Evolutionary conservation across 2,329 filamentous ascomycete genomes (phyloP), one percentile per base, ranked within the genome.

Genomic region (Xylaria hypoxylon): DNA sequence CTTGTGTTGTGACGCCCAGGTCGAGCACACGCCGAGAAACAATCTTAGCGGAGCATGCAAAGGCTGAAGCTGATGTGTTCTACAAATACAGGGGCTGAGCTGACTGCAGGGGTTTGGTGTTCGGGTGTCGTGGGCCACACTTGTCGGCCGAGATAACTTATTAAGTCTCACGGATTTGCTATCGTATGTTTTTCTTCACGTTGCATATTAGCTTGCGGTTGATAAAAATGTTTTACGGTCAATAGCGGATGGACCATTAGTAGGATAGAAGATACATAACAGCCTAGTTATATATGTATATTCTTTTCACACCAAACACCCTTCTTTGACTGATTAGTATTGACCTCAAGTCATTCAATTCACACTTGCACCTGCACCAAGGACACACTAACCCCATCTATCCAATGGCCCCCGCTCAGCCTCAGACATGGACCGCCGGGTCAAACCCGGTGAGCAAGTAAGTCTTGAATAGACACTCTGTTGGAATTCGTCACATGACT

Each of bases 401-500:
- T 19, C 26, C 28, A 7, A 52, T 52, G 50, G 50, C 50, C 50
- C 50, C 50, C n/a, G 50, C 50, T 38, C 50, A 52, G 50, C 50
- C 50, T 22, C 35, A 52, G 50, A 17, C 50, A 38, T 52, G 50
- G 50, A 52, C 50, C 50, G 50, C 50, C 50, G 50, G 50, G 50
- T 52, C 50, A 52, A 52, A 52, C 28, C 50, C 50, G 28, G 50
- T 52, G 50, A 52, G 50, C 50, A 52, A 52, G 28, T 52, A 17
- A 38, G 50, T 52, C 50, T 52, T 38, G 15, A 52, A 52, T 11
- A 38, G 28, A 26, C n/a, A 10, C 26, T 38, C 50, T 35, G 35
- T 52, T 33, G 28, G 50, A 52, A 33, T 52, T 52, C n/a, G 50
- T 52, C 35, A 11, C 45, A 48, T 48, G 22, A 48, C 22, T 48